phyloP scores from a whole-genome alignment of 2,329 filamentous ascomycete genomes.

The Monilinia aucupariae region DNA sequence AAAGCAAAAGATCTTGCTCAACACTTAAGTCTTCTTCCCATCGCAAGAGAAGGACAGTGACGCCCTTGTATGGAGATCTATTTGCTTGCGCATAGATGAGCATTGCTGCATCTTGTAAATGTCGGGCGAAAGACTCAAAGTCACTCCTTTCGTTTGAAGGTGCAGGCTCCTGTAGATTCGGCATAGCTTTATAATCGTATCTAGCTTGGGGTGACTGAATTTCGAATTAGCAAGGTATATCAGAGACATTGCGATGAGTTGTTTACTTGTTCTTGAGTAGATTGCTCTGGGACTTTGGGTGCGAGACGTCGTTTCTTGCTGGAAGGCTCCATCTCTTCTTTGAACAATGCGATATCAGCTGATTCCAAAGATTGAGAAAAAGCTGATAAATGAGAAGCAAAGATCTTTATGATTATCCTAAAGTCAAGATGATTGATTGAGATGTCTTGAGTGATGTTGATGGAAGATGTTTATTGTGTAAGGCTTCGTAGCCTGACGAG shows the following conservation, averaged over 20 bases:
- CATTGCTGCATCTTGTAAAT: constrained; percentile 64
- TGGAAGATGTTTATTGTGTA: constrained; percentile 14
- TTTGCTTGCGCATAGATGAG: constrained; percentile 60
- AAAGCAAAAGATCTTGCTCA: constrained; percentile 47
- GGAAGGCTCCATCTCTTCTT: constrained; percentile 28
- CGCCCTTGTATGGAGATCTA: constrained; percentile 50
- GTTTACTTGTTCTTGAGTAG: constrained; percentile 33
- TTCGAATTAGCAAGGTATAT: constrained; percentile 18
- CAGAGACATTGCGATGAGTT: constrained; percentile 4
- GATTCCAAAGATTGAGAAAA: not conserved
- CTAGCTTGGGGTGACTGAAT: constrained; percentile 29
- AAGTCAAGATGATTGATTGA: constrained; percentile 12
- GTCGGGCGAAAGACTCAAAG: constrained; percentile 61
- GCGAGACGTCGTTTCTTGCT: constrained; percentile 37
- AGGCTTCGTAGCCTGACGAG: constrained; percentile 18
- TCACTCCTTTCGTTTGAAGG: constrained; percentile 40
- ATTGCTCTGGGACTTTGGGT: constrained; percentile 35
- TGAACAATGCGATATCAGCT: constrained; percentile 9
- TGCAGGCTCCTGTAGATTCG: constrained; percentile 30
- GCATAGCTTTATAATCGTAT: constrained; percentile 33
- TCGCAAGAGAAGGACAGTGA: constrained; percentile 54
- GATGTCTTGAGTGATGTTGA: not conserved
- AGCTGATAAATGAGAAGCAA: not conserved
- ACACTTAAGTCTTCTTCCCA: constrained; percentile 57
- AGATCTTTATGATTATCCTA: constrained; percentile 1